Base-by-base conservation (phyloP, 176 grass and related monocot genomes). In the Thinopyrum elongatum region DNA sequence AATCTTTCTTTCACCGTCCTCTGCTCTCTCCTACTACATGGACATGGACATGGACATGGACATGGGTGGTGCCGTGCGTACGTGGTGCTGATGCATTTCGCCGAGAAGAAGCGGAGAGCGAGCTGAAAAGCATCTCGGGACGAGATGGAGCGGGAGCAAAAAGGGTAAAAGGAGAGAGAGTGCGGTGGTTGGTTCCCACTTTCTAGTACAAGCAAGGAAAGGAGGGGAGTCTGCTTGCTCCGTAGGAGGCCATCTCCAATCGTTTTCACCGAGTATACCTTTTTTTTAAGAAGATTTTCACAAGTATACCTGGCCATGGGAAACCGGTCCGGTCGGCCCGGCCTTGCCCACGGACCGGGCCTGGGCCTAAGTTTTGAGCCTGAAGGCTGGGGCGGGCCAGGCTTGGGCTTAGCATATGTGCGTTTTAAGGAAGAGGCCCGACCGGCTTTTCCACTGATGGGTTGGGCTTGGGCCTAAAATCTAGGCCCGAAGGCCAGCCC, bases 131-230 rank as follows among this genome's bases (percentile, higher is more conserved):
- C 47, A 51, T 76, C 72, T 51, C 44, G 26, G 13, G 42, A 14
- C n/a, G 14, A 28, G 46, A 67, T 39, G 19, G 19, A 26, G 36
- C 29, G 35, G 17, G 31, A 80, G 57, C 74, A 85, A 85, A 78
- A 78, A 29, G 46, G 30, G 41, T 23, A 35, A n/a, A 81, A 35
- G 6, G 27, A 27, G 21, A 62, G 26, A 34, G 39, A 38, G n/a
- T 36, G 30, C 21, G 5, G 12, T 35, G 19, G 28, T 22, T 80
- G 67, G 25, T 47, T 71, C 26, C 74, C 26, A 69, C 74, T 87
- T 87, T 82, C 79, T 17, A 0, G 72, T 61, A 72, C 74, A 79
- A 53, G 57, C 44, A 76, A 22, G 63, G 55, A 70, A 88, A 84
- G 2, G 25, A 29, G 41, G 23, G 65, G 72, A 58, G 55, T 58